phyloP scores from a whole-genome alignment of 495 filamentous ascomycete genomes.

The Cairneyella variabilis region DNA sequence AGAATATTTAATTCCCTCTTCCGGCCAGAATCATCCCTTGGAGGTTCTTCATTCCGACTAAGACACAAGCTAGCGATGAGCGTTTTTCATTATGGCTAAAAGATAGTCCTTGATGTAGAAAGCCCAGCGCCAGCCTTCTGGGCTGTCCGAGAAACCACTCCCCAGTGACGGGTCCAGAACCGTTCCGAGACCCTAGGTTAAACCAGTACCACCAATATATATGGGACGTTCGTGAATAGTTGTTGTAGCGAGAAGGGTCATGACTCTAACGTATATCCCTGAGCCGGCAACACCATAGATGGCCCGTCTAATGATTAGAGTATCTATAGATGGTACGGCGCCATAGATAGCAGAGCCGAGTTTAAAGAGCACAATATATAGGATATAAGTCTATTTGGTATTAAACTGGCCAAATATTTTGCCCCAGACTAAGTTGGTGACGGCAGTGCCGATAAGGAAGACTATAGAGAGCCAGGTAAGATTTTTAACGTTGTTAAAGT shows the following conservation, averaged over 20 bases:
- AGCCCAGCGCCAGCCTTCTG: slow-evolving; percentile 55
- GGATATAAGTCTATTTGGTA: slow-evolving; percentile 49
- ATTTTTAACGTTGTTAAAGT: slow-evolving; percentile 45
- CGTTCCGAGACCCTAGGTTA: slow-evolving; percentile 46
- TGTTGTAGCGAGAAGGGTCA: slow-evolving; percentile 40
- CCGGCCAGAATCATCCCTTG: no score
- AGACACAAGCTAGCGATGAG: no score
- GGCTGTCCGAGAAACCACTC: slow-evolving; percentile 51
- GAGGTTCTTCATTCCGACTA: no score
- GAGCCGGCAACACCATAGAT: slow-evolving; percentile 38
- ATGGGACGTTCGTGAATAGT: slow-evolving; percentile 36
- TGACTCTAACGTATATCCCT: slow-evolving; percentile 46
- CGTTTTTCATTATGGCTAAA: no score
- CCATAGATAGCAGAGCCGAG: slow-evolving; percentile 49
- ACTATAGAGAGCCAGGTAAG: slow-evolving; percentile 53
- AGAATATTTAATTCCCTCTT: slow-evolving; percentile 7
- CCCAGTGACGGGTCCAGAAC: slow-evolving; percentile 58
- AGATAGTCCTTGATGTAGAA: slow-evolving; percentile 84
- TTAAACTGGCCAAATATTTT: slow-evolving; percentile 48
- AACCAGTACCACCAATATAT: slow-evolving; percentile 39
- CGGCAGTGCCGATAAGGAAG: slow-evolving; percentile 45
- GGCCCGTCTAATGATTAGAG: slow-evolving; percentile 48
- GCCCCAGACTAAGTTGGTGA: slow-evolving; percentile 37
- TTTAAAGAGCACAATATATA: slow-evolving; percentile 43
- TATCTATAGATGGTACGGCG: slow-evolving; percentile 44